Base-by-base conservation (phyloP, 176 grass and related monocot species). In the Avena insularis region DNA sequence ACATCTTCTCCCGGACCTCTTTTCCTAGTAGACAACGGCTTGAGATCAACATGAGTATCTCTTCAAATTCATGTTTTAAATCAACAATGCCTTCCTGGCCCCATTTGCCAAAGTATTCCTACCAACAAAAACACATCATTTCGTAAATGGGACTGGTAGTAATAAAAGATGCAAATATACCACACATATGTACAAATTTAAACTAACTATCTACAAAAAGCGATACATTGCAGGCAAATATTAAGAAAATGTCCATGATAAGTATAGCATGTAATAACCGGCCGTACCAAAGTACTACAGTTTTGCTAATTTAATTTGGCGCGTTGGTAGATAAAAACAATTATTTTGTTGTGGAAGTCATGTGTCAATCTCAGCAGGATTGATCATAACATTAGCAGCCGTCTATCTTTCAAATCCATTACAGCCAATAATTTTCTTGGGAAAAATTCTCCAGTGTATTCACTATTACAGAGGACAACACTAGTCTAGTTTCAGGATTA, bases 1-100 rank as follows among this genome's bases (percentile, higher is more conserved):
- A 78, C 59, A 87, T 80, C 17, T 82, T 91, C 66, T 72, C 91
- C 38, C 89, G 80, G 2, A 93, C 78, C 43, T 95, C 91, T 3
- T 75, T 91, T 15, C 93, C 93, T 0, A 95, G 40, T 11, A 95
- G 76, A 78, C 93, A 95, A 47, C 86, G 82, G 10, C 85, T 86
- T 65, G 85, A 75, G 10, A 81, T 90, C 23, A 90, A 20, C 58
- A 83, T 88, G 40, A 92, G 78, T 12, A 95, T 35, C 36, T 87
- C 88, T 43, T 92, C 82, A 0, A 95, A 60, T 45, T 92, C 90
- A 21, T 84, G 68, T 12, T 81, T 86, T 5, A 92, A 51, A 46
- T 95, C 88, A 12, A 90, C 82, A 5, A 38, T 87, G 16, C 93
- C 90, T 15, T 84, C 48, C 12, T 88, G 73, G 38, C 67, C 84